Conservation (phyloP, 345 rosid genomes). For the Ceriops decandra region DNA sequence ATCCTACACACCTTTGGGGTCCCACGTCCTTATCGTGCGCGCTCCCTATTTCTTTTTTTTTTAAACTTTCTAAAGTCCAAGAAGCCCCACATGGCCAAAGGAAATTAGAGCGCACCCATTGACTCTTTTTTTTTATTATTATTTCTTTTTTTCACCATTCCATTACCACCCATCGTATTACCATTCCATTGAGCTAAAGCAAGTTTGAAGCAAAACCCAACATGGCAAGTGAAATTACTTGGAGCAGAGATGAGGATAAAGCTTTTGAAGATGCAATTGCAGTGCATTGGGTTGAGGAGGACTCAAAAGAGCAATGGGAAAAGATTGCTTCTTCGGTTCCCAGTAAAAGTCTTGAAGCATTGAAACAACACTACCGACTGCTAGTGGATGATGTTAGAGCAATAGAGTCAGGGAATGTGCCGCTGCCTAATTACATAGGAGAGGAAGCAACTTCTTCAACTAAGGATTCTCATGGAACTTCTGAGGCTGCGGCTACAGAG, state of each 20-base stretch:
- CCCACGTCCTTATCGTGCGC: constrained; percentile 42
- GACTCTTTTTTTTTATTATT: no score
- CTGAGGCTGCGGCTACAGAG: constrained; percentile 29
- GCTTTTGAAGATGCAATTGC: constrained; percentile 82
- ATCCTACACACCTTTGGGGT: constrained; percentile 16
- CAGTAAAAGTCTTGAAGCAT: constrained; percentile 42
- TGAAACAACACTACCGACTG: constrained; percentile 57
- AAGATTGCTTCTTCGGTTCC: constrained; percentile 74
- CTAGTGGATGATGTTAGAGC: constrained; percentile 67
- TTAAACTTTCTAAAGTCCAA: constrained; percentile 4
- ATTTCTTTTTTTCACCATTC: neutral
- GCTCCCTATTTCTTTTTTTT: neutral
- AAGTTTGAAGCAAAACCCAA: neutral
- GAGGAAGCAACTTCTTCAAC: constrained; percentile 46
- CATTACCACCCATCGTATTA: neutral
- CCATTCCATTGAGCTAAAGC: neutral
- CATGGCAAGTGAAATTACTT: constrained; percentile 47
- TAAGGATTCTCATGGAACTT: constrained; percentile 37
- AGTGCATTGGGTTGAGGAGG: constrained; percentile 49
- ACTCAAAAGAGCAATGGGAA: constrained; percentile 54
- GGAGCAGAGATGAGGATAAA: constrained; percentile 86
- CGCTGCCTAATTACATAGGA: constrained; percentile 54
- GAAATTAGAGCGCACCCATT: constrained; percentile 15
- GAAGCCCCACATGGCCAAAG: constrained; percentile 11
- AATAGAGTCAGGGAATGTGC: constrained; percentile 65